Evolutionary conservation across 192 early-diverging fungal genomes (phyloP), one percentile per base, ranked within the genome.

Genomic region (Linnemannia zychae): DNA sequence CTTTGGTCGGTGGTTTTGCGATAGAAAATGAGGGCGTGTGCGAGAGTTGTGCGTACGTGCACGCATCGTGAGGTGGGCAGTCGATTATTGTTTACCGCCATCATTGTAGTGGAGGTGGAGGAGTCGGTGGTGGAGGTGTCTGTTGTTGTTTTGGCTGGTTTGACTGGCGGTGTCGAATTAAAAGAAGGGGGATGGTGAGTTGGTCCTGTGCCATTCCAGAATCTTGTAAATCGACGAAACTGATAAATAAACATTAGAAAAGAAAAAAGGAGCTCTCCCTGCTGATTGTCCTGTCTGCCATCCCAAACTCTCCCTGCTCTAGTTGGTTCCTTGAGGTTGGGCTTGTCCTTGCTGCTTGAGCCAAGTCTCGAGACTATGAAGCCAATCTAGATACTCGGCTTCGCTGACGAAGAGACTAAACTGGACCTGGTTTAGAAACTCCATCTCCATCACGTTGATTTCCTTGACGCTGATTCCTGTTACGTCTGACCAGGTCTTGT

Each of bases 401-500:
- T 93, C 89, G 9, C 90, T 83, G 20, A 97, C 94, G 85, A 94
- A 93, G 38, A 96, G 89, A 71, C 92, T 90, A 74, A 93, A 96
- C 65, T 95, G 89, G 38, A 98, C 91, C 31, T 95, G 93, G 44
- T 88, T 80, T 76, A 98, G 80, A 79, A 96, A 96, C 79, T 98
- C 97, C 76, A 95, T 95, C 90, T 96, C 96, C 93, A 96, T 96
- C 13, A 95, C 93, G 67, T 95, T 95, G 40, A 98, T 90, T 78
- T 98, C 95, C 67, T 88, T 78, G 46, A 96, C 90, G 12, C 93
- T 95, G 77, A 98, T 94, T 63, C 92, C 90, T 47, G 94, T 95
- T 24, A 98, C 95, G 73, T 96, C 92, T 22, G 94, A 92, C 97
- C 97, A 98, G 22, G 95, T 95, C 81, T 94, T 92, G 82, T 96